These are phyloP conservation scores for Wickerhamia fluorescens DNA, from an alignment of 805 yeast species.

Conservation along the genomic window DNA sequence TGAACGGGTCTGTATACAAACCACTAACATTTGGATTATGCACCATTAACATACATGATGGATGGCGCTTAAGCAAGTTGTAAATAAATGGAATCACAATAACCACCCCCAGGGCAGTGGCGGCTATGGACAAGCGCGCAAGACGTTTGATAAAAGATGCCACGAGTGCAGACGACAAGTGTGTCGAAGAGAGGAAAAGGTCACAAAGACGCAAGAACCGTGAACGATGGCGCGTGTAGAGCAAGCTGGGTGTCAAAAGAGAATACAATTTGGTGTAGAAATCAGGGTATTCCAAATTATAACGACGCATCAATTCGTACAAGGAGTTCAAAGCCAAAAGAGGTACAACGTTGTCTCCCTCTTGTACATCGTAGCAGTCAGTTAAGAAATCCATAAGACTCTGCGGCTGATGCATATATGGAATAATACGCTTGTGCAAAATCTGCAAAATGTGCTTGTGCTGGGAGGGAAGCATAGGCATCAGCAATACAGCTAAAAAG, in stretches of 20 bases:
- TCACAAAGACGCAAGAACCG: conserved; percentile 85
- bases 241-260: conserved; percentile 64
- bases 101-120: conserved; percentile 87
- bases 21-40: conserved; percentile 40
- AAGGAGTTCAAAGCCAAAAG: conserved; percentile 81
- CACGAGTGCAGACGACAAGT: conserved; percentile 71
- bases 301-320: conserved; percentile 73
- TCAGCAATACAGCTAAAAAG: conserved; percentile 52
- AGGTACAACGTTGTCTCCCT: conserved; percentile 45
- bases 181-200: conserved; percentile 78
- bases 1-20: conserved; percentile 55
- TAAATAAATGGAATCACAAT: conserved; percentile 86
- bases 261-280: conserved; percentile 79
- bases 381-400: conserved; percentile 89
- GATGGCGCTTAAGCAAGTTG: conserved; percentile 84
- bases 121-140: conserved; percentile 63
- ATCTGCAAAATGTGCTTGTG: conserved; percentile 63
- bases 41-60: conserved; percentile 84
- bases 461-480: conserved; percentile 45
- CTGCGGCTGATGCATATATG: conserved; percentile 72
- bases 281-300: conserved; percentile 87
- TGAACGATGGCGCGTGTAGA: conserved; percentile 75
- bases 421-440: conserved; percentile 79
- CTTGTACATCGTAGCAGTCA: conserved; percentile 63
- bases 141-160: conserved; percentile 86